Conservation (phyloP, 2,329 filamentous ascomycete species). For the Alternaria ventricosa region DNA sequence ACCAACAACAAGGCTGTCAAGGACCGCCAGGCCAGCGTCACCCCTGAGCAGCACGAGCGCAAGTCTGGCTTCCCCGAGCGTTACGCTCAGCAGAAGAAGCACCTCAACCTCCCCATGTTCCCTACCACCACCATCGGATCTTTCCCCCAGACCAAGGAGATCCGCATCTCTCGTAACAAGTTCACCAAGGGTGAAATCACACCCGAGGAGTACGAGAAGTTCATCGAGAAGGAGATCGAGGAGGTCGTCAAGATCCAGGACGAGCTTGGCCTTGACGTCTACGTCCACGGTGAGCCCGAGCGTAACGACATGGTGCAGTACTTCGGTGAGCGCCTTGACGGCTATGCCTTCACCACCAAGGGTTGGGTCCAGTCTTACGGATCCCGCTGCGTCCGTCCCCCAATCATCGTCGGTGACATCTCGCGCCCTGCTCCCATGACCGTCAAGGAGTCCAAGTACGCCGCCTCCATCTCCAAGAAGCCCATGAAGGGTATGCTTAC, state of each 20-base stretch:
- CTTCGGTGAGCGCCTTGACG: constrained; percentile 96
- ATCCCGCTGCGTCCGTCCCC: constrained; percentile 96
- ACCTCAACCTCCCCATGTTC: constrained; percentile 94
- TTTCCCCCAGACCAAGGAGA: constrained; percentile 99
- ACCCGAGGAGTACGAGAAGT: constrained; percentile 90
- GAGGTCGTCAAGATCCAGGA: constrained; percentile 96
- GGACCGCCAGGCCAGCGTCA: constrained; percentile 91
- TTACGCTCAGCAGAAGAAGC: constrained; percentile 86
- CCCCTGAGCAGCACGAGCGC: constrained; percentile 85
- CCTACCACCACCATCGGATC: constrained; percentile 99
- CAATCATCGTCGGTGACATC: constrained; percentile 98
- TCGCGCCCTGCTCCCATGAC: constrained; percentile 97
- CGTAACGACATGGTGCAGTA: constrained; percentile 99
- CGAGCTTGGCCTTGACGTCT: constrained; percentile 95
- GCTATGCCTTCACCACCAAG: constrained; percentile 98
- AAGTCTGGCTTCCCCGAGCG: constrained; percentile 86
- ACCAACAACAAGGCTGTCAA: constrained; percentile 99
- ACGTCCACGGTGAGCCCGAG: constrained; percentile 98
- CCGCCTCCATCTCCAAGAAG: constrained; percentile 93
- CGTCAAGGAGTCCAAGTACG: constrained; percentile 99
- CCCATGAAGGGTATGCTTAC: constrained; percentile 99
- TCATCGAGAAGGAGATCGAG: constrained; percentile 98
- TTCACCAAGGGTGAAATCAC: constrained; percentile 99
- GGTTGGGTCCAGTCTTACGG: constrained; percentile 99
- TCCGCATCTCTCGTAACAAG: constrained; percentile 95